Base-by-base conservation (phyloP, 1,139 yeast species). In the Williopsis jadinii region DNA sequence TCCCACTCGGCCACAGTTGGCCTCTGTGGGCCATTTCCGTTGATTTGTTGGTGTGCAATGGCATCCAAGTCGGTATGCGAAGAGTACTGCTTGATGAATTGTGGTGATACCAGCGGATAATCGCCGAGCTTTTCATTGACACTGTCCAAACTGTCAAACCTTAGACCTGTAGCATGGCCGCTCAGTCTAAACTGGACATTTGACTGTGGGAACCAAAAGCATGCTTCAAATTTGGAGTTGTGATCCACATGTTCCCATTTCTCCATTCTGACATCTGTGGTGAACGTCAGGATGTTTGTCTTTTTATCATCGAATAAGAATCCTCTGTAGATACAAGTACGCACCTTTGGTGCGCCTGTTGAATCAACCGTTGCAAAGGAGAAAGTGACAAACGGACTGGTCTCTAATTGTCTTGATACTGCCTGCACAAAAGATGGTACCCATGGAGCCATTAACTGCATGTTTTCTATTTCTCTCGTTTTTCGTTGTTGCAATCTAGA, bases 321-420 rank as follows among this genome's bases (percentile, higher is more conserved):
- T 11, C 90, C 94, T 41, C 95, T 71, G 53, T 69, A 77, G 11
- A 84, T 77, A 48, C 86, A 75, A 0, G 94, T 82, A 50, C 95
- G 66, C 40, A 74, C 82, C 51, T 65, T 73, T 12, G 85, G 95
- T 32, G 64, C 59, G 12, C 58, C 59, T 13, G 54, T 48, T 9
- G 53, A 38, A 49, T 80, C 84, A 34, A 82, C 75, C 11, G 92
- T 84, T 40, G 87, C 78, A 40, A 85, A 73, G 49, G 83, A 82
- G 52, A 84, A 82, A 3, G 82, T 63, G 37, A 71, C 67, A 50
- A 80, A 81, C 5, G 70, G 60, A 42, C 56, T 63, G 32, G 51
- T 60, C 56, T 56, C 66, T 41, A 64, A 56, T 45, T 77, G 78
- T 34, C 70, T 63, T 31, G 68, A 68, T 19, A 75, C 52, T n/a